Percentiles rank a stretch among this genome's conserved stretches.
Evolutionary conservation across 345 rosid genomes (phyloP).

Genomic region (Hibiscus mutabilis): DNA sequence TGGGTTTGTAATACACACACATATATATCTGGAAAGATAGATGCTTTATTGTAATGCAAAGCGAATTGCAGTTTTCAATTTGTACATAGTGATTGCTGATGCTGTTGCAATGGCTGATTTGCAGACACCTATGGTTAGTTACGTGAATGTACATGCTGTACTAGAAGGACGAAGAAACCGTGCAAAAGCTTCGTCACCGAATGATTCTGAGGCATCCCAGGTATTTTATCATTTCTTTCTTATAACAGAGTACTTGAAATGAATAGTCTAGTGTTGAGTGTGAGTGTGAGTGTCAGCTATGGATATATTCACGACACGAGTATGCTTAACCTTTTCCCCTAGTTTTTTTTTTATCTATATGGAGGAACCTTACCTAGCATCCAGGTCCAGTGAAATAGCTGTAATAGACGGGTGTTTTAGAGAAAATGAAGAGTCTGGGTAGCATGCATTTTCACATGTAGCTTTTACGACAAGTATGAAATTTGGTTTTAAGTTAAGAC

Average conservation of each 20-base stretch:
- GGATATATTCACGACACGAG: background rate
- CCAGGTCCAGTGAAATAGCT: too few species aligned
- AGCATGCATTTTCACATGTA: background rate
- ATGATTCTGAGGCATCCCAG: conserved; percentile 50
- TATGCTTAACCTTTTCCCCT: background rate
- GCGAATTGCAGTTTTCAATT: background rate
- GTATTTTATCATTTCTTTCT: conserved; percentile 19
- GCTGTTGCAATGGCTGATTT: conserved; percentile 12
- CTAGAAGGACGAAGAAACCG: conserved; percentile 60
- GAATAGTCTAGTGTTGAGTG: background rate
- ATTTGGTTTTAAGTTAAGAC: background rate
- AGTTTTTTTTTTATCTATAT: background rate
- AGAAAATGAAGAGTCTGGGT: background rate
- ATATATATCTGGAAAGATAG: too few species aligned
- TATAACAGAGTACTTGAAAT: background rate
- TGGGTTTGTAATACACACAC: background rate
- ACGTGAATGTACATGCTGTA: conserved; percentile 75
- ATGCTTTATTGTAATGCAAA: background rate
- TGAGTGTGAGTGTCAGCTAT: background rate
- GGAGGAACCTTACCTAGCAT: background rate
- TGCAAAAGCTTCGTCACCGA: conserved; percentile 56
- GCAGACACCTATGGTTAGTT: conserved; percentile 96
- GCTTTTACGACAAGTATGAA: background rate
- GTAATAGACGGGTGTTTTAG: background rate
- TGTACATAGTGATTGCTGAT: background rate